Base-by-base conservation (phyloP, 345 rosid genomes). In the Psidium friedrichsthalianum region DNA sequence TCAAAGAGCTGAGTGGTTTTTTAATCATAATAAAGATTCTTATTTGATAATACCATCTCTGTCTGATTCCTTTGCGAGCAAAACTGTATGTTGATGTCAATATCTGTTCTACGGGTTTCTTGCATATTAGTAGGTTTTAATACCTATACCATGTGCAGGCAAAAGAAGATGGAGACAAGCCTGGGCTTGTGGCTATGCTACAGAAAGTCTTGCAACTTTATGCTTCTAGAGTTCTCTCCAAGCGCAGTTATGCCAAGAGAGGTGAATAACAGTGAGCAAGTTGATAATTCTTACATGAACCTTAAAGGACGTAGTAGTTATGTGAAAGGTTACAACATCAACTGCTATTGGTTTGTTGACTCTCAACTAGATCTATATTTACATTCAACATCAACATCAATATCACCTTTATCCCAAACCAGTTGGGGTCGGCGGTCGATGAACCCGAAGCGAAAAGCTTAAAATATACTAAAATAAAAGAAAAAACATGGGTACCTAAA, bases 201-300 rank as follows among this genome's bases (percentile, higher is more conserved):
- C 99, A 93, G 89, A 97, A 95, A 87, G 98, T 95, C 87, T 90
- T 97, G 85, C 98, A 95, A 89, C 93, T 95, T 85, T 97, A 95
- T 89, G 98, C 99, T 87, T 93, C 97, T 69, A 91, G 12, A 21
- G 59, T 91, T 86, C 98, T 97, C 80, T 97, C 98, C 14, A 95
- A 93, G 87, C 98, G 96, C 87, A 95, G 98, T 89, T 97, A 94
- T 89, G 98, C 98, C 74, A 94, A 93, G 90, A 95, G 95, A 93
- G 98, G 99, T 95, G 84, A 86, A 81, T 53, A 82, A 29, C 47
- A 10, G 40, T 49, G 57, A 42, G 12, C 42, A 21, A 52, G 21
- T 82, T 82, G 40, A 27, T 82, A 52, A 51, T 82, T 82, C 6
- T 82, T 53, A 40, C 40, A 20, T n/a, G 20, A 51, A 51, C 5